These are phyloP conservation scores for Silene latifolia DNA, from an alignment of 148 eudicot species.

Conservation along the genomic window DNA sequence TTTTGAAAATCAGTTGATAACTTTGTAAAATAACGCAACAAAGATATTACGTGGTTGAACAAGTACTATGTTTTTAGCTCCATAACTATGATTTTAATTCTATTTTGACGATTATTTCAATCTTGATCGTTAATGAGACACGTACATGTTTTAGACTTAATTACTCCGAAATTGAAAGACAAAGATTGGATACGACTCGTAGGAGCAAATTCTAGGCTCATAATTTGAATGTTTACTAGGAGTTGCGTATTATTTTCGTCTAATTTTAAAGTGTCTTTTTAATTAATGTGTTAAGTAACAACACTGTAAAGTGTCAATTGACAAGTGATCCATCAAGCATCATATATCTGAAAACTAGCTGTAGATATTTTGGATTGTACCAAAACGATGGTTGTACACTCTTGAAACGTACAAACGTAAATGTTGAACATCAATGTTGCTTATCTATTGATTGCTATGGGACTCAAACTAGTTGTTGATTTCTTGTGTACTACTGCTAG, in stretches of 20 bases:
- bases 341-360: background rate
- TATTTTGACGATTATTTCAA: no score
- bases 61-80: no score
- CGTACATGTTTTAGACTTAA: background rate
- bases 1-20: no score
- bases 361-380: constrained; percentile 2
- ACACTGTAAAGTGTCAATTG: background rate
- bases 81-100: no score
- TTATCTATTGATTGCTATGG: no score
- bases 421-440: no score
- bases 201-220: background rate
- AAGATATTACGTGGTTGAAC: no score
- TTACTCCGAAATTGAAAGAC: background rate
- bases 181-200: background rate
- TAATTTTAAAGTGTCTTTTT: constrained; percentile 4
- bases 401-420: background rate
- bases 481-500: no score
- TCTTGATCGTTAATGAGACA: no score
- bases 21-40: no score
- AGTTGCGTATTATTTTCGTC: constrained; percentile 11
- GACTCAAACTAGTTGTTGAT: no score
- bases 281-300: background rate
- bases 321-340: background rate
- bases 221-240: background rate
- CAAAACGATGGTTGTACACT: background rate